phyloP scores from a whole-genome alignment of 208 protist genomes.

The Blechomonas ayalai region DNA sequence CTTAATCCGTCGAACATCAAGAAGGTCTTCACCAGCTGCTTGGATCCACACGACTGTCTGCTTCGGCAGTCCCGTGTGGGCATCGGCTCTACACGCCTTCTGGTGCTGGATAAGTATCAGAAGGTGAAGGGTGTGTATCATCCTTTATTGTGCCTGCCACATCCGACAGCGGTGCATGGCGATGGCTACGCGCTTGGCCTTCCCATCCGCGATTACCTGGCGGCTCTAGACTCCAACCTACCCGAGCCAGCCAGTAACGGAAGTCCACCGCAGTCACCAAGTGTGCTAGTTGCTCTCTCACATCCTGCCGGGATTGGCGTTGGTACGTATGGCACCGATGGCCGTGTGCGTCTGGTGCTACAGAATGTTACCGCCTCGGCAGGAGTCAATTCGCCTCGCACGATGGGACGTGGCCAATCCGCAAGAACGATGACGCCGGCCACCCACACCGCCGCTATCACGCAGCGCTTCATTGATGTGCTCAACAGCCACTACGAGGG shows the following conservation, averaged over 20 bases:
- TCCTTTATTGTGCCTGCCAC: constrained; percentile 63
- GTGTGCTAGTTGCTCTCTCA: constrained; percentile 11
- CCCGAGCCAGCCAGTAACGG: too few relatives aligned
- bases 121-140: constrained; percentile 75
- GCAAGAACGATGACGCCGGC: not conserved
- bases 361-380: constrained; percentile 13
- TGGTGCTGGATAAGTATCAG: constrained; percentile 75
- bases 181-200: constrained; percentile 47
- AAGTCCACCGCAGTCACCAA: constrained; percentile 2
- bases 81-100: constrained; percentile 45
- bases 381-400: too few relatives aligned
- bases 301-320: constrained; percentile 16
- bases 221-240: constrained; percentile 6
- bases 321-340: constrained; percentile 10
- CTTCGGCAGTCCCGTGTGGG: constrained; percentile 63
- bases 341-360: constrained; percentile 7
- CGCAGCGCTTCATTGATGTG: constrained; percentile 1
- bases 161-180: constrained; percentile 29
- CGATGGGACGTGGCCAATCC: too few relatives aligned
- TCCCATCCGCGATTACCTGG: constrained; percentile 39
- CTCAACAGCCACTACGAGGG: constrained; percentile 9
- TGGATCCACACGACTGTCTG: constrained; percentile 52
- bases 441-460: not conserved
- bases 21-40: constrained; percentile 22
- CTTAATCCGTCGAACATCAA: constrained; percentile 31